Evolutionary conservation across 148 eudicot species (phyloP).

Genomic region (Silene latifolia): DNA sequence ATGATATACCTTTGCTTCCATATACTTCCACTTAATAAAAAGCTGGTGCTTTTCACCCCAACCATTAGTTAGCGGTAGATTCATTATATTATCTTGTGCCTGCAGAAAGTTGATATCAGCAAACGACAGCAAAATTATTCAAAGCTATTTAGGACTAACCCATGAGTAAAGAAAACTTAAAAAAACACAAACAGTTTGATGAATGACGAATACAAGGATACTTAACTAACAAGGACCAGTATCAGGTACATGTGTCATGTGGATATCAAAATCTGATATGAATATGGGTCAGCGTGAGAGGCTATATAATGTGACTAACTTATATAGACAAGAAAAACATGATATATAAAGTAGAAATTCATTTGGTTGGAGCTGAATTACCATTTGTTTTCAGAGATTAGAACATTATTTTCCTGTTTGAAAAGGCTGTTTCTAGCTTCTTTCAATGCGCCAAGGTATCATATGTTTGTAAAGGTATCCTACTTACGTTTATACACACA

Average conservation of each 20-base stretch:
- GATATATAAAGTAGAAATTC: background rate
- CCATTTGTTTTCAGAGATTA: background rate
- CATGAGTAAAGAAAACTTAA: background rate
- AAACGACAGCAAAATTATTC: background rate
- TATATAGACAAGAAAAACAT: background rate
- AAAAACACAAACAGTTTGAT: background rate
- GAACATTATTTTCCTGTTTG: background rate
- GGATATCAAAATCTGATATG: background rate
- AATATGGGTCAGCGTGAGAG: background rate
- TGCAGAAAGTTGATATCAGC: slow-evolving; percentile 31
- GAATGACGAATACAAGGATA: background rate
- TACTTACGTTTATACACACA: background rate
- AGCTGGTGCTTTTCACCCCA: slow-evolving; percentile 96
- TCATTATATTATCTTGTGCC: slow-evolving; percentile 96
- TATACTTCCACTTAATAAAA: slow-evolving; percentile 79
- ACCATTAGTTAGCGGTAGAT: slow-evolving; percentile 83
- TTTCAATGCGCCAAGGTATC: background rate
- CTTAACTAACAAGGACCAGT: too few species aligned
- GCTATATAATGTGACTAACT: background rate
- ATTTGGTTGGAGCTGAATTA: background rate
- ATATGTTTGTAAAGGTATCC: background rate
- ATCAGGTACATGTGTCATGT: background rate
- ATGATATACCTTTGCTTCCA: slow-evolving; percentile 84
- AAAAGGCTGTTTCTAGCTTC: background rate
- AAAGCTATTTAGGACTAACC: background rate